Base-by-base conservation (phyloP, 805 yeast genomes). In the Ascoidea rubescens region DNA sequence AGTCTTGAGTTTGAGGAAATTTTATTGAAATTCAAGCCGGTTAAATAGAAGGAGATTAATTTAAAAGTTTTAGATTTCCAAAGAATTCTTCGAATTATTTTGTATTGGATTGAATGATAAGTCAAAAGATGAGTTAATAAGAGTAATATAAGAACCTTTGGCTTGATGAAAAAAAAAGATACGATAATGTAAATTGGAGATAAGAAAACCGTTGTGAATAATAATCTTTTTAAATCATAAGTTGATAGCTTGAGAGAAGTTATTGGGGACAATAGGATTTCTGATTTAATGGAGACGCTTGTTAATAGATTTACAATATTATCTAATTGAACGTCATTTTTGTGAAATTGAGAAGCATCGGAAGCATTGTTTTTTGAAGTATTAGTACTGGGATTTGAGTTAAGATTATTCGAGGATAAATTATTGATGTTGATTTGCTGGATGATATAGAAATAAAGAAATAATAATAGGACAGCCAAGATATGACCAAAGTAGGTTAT, bases 401-500 rank as follows among this genome's bases (percentile, higher is more conserved):
- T 33, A 7, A 7, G 6, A 7, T 6, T 7, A 33, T 33, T 33
- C n/a, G n/a, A n/a, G 10, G 6, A 7, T 33, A 33, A 33, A 33
- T 33, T 33, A 7, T 6, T 33, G 6, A 33, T 7, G 10, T 6
- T 7, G 10, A 33, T 33, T 7, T 33, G 6, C 10, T 70, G 71
- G 57, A 80, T 80, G 54, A 83, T 65, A 48, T 78, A 64, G 0
- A 86, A 79, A 62, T 83, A 85, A 6, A 78, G 64, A 46, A 82
- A 74, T 17, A 85, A 68, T 1, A 80, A 58, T 0, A 77, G 78
- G 45, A 84, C 90, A 5, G 84, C 72, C 4, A 85, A 65, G 49
- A 87, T 62, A 68, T 90, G 96, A 12, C 96, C 96, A 54, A 83
- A 73, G 73, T 87, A 88, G n/a, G 78, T 78, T 44, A 87, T 75